These are phyloP conservation scores for Coemansia sp. DNA, from an alignment of 192 early-diverging fungal species.

Conservation along the genomic window DNA sequence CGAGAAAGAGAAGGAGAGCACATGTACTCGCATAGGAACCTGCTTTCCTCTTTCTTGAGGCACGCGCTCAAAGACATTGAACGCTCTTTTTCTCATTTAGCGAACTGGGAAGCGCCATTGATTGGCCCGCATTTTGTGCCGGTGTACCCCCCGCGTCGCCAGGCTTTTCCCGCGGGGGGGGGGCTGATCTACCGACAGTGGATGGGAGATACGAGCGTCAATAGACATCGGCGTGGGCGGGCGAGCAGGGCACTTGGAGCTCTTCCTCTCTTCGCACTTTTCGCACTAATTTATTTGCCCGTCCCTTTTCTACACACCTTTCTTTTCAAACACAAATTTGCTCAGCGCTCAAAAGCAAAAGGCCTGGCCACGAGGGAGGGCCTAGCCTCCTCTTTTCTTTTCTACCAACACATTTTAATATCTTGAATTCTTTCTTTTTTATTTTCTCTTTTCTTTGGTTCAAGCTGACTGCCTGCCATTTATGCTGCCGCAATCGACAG, in stretches of 20 bases:
- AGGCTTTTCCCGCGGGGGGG: not conserved
- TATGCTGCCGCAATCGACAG: conserved; percentile 37
- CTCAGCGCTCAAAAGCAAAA: not conserved
- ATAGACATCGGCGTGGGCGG: not conserved
- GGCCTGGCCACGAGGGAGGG: conserved; percentile 2
- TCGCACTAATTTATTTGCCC: not conserved
- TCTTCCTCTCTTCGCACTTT: not conserved
- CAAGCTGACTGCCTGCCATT: conserved; percentile 4
- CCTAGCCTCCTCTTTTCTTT: not conserved
- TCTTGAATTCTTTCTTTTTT: not conserved
- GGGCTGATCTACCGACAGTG: not conserved
- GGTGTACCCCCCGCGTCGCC: not conserved
- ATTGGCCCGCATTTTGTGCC: not conserved
- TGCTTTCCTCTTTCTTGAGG: not conserved
- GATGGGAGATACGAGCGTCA: not conserved
- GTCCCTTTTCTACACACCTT: not conserved
- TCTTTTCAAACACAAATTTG: not conserved
- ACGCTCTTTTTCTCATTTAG: no score
- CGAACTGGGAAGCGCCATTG: not conserved
- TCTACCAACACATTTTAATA: not conserved
- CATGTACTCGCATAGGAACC: not conserved
- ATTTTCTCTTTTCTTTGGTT: not conserved
- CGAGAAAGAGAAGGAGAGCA: not conserved
- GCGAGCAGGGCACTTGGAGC: no score
- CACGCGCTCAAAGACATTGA: not conserved